A percentile compares a stretch with the other conserved stretches of the same genome.
phyloP scores from a whole-genome alignment of 208 protist species.

The Kentomonas sorsogonicus region DNA sequence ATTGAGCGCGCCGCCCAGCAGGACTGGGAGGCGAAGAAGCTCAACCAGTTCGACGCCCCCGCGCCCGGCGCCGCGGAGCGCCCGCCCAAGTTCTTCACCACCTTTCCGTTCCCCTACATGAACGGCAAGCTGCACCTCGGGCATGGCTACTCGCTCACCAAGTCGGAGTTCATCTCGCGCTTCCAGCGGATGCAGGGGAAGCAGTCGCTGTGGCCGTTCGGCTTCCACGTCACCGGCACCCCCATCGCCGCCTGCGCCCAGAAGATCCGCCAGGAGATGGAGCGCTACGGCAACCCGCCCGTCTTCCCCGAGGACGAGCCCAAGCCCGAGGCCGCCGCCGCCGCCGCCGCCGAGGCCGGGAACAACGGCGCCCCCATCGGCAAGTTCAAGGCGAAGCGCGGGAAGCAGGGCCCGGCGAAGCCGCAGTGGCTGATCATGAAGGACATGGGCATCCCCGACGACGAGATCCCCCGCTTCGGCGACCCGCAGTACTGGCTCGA shows the following conservation, averaged over 20 bases:
- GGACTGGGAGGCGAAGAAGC: slow-evolving; percentile 51
- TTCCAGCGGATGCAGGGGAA: slow-evolving; percentile 98
- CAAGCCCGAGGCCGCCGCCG: slow-evolving; percentile 22
- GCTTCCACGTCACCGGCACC: slow-evolving; percentile 99
- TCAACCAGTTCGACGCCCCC: slow-evolving; percentile 67
- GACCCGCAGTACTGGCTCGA: slow-evolving; percentile 98
- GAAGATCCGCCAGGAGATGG: slow-evolving; percentile 92
- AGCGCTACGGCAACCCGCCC: slow-evolving; percentile 86
- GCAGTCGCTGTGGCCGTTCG: slow-evolving; percentile 99
- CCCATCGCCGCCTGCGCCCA: slow-evolving; percentile 99
- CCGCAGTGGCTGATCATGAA: slow-evolving; percentile 99
- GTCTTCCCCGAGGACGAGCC: slow-evolving; percentile 65
- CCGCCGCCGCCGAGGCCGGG: slow-evolving; percentile 12
- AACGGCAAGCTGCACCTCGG: slow-evolving; percentile 99
- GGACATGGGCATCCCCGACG: slow-evolving; percentile 91
- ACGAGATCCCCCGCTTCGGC: slow-evolving; percentile 97
- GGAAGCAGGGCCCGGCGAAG: slow-evolving; percentile 87
- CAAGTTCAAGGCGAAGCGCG: slow-evolving; percentile 78
- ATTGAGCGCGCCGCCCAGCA: slow-evolving; percentile 68
- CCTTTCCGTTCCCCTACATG: slow-evolving; percentile 99
- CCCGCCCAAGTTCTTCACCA: slow-evolving; percentile 95
- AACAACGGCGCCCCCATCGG: too few relatives aligned
- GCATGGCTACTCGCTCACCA: slow-evolving; percentile 99
- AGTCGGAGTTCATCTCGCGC: slow-evolving; percentile 98
- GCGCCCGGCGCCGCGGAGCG: slow-evolving; percentile 27